Percentiles rank a stretch among this genome's conserved stretches.
phyloP scores from a whole-genome alignment of 1,139 yeast genomes.

The Zygosaccharomyces pseudobailii region DNA sequence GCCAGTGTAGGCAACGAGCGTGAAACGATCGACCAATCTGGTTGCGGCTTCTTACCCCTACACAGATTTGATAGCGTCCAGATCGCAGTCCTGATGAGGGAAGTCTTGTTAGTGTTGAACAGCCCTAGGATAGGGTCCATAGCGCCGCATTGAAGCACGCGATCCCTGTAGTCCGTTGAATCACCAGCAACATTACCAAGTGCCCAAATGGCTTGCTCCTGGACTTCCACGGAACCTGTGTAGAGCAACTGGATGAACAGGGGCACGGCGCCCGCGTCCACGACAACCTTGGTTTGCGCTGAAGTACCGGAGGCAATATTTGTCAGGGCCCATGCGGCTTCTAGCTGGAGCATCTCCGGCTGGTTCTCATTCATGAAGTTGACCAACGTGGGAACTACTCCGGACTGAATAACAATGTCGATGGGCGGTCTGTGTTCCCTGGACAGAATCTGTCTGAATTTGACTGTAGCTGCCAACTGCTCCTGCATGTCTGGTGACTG shows the following conservation, averaged over 20 bases:
- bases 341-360: constrained; percentile 86
- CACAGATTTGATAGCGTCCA: constrained; percentile 97
- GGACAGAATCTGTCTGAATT: constrained; percentile 87
- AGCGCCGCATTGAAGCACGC: constrained; percentile 78
- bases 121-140: constrained; percentile 81
- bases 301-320: constrained; percentile 94
- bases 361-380: constrained; percentile 74
- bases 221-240: constrained; percentile 82
- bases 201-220: constrained; percentile 99
- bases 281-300: constrained; percentile 84
- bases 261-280: constrained; percentile 92
- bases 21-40: constrained; percentile 85
- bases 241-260: constrained; percentile 75
- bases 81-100: constrained; percentile 91
- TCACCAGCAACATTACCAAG: constrained; percentile 99
- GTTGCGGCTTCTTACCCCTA: constrained; percentile 94
- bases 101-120: constrained; percentile 76
- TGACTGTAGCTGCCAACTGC: constrained; percentile 84
- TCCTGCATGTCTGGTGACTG: constrained; percentile 71
- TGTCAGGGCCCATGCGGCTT: constrained; percentile 98
- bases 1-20: constrained; percentile 89
- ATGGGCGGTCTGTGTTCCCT: constrained; percentile 98
- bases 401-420: constrained; percentile 84
- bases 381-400: constrained; percentile 88
- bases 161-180: constrained; percentile 82